Base-by-base conservation (phyloP, 1,284 basidiomycete species). In the Earliella scabrosa region DNA sequence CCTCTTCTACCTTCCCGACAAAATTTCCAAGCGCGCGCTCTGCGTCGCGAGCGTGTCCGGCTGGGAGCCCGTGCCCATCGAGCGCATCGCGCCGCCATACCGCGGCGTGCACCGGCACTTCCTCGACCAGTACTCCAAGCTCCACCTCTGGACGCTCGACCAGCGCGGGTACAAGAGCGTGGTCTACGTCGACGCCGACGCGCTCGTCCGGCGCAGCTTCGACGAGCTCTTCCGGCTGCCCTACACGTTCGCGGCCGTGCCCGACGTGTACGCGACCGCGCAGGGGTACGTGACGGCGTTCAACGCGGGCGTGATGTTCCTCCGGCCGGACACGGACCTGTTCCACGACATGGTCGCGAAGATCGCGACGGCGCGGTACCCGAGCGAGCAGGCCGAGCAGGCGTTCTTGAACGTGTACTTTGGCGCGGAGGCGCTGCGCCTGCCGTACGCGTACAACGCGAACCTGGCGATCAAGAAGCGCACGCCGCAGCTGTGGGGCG, bases 401-500 rank as follows among this genome's bases (percentile, higher is more conserved):
- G 69, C 75, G 14, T 80, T 78, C 65, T 65, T 81, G 20, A 80
- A 80, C 63, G 61, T 74, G 21, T 79, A 75, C 61, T 80, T 75
- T 52, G 74, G 71, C 2, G 65, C 70, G 31, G 71, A 72, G 38
- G 72, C 64, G 18, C 56, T 75, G 20, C 68, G 74, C 14, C 66
- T 81, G 4, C 78, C 78, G 2, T 77, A 76, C 61, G 71, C 72
- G 29, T 80, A 80, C 65, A 79, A 79, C 63, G 75, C 69, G 50
- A 79, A 79, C 61, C 67, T 80, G 11, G 77, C 73, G 9, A 76
- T 78, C 64, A 79, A 79, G 66, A 51, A 56, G 40, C 65, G 70
- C 32, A 71, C 65, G 52, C 69, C 70, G 26, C 45, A 29, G 47
- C 52, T 79, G n/a, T 80, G 78, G 78, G 54, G 63, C 44, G 69